Base-by-base conservation (phyloP, 2,329 filamentous ascomycete species). In the Nothophaeocryptopus gaeumannii region DNA sequence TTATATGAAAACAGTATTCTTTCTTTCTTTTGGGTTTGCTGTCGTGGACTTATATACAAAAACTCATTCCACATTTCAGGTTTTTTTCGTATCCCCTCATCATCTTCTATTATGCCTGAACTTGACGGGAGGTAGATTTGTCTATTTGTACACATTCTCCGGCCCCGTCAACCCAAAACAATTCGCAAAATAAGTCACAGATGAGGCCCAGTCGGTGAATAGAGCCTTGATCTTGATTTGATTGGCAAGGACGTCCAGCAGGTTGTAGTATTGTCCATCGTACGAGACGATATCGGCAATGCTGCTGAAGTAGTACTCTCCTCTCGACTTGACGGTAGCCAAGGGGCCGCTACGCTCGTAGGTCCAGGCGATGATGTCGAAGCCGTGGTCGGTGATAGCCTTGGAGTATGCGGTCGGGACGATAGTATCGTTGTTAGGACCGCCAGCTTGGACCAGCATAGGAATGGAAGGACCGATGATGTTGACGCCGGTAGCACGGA, bases 291-390 rank as follows among this genome's bases (percentile, higher is more conserved):
- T 42, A 26, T 47, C 37, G n/a, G 45, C 45, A 34, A 48, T 43
- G 36, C 46, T 48, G 46, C 46, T 48, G 26, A 48, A 48, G 39
- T 48, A 48, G 16, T 48, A 48, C 33, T 48, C 46, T 33, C 31
- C 46, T 8, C 46, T 34, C 10, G 39, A 30, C 46, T 48, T 48
- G 15, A 48, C 46, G 20, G 46, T 48, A 2, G 46, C 46, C 39
- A 48, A 14, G 15, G 46, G 46, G 2, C 46, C 46, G 38, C 46
- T 48, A 1, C 46, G 31, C 13, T 48, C 46, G 33, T 37, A 48
- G 15, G 46, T 42, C 46, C 46, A 48, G 2, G 46, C 46, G 30
- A 48, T 48, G 39, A 48, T 48, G 29, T 48, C 46, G 20, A 48
- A 48, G 1, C 46, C 46, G 20, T 36, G 38, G 7, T 20, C 46